Evolutionary conservation across 495 filamentous ascomycete genomes (phyloP).

Genomic region (Darksidea phi): DNA sequence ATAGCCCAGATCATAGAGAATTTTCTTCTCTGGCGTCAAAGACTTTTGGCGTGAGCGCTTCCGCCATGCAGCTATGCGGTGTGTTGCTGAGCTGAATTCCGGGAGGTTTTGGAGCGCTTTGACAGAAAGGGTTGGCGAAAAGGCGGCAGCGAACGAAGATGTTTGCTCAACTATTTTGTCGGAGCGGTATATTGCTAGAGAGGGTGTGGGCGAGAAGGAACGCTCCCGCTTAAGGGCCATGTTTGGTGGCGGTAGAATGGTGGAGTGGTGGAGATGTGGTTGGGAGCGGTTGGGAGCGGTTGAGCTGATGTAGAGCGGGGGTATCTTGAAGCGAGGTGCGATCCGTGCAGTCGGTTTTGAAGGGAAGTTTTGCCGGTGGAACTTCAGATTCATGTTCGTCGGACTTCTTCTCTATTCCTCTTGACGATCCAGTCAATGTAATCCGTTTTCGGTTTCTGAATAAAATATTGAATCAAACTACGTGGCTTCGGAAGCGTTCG

Average conservation of each 20-base stretch:
- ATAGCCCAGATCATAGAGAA: slow-evolving; percentile 41
- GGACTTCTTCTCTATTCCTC: too few species aligned
- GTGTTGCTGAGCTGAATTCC: slow-evolving; percentile 42
- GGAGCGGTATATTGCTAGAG: slow-evolving; percentile 40
- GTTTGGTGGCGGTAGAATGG: background rate
- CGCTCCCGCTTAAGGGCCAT: slow-evolving; percentile 20
- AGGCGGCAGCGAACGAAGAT: slow-evolving; percentile 47
- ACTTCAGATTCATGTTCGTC: too few species aligned
- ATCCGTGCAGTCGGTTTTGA: too few species aligned
- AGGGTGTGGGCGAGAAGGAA: slow-evolving; percentile 8
- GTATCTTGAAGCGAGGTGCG: too few species aligned
- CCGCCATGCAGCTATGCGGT: slow-evolving; percentile 49
- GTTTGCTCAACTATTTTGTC: slow-evolving; percentile 43
- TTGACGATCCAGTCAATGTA: too few species aligned
- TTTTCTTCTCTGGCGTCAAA: slow-evolving; percentile 20
- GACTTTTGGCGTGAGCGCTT: slow-evolving; percentile 38
- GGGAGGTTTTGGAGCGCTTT: slow-evolving; percentile 40
- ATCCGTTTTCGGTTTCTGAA: too few species aligned
- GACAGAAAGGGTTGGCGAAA: slow-evolving; percentile 42
- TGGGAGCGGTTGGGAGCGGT: too few species aligned
- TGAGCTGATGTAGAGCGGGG: background rate
- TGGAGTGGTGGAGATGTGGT: background rate
- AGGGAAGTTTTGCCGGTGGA: too few species aligned
- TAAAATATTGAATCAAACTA: too few species aligned
- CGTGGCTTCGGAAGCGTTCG: too few species aligned